Evolutionary conservation across 805 yeast genomes (phyloP), one percentile per base, ranked within the genome.

Genomic region (Wickerhamiella vanderwaltii): DNA sequence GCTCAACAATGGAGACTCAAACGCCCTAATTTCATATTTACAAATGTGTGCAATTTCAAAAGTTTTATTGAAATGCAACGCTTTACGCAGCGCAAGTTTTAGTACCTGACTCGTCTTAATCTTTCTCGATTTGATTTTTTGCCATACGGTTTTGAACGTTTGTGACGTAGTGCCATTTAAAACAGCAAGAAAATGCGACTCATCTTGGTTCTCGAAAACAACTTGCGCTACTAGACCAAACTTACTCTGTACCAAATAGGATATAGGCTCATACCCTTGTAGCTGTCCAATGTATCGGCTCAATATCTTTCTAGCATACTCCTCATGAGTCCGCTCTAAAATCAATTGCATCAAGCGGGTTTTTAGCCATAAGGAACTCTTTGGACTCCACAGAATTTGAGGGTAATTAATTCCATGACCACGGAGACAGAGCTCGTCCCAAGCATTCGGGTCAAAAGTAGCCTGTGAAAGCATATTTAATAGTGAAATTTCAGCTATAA

Each of bases 351-450:
- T 24, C 13, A 45, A 7, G 7, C 40, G 44, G 1, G 40, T 20
- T 15, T 38, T 41, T 9, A 50, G 35, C 55, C 55, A 51, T 6
- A 18, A 29, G 1, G 50, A 29, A 5, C 35, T 33, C 9, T n/a
- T 9, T 15, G 18, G 12, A 2, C 32, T 12, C 30, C 39, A 39
- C 6, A 50, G 43, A 2, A 48, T 18, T 28, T 47, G 49, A 9
- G 53, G 53, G 26, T 47, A 50, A 19, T 46, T 47, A 3, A 7
- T n/a, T 1, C 34, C 41, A 9, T 7, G 17, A 17, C 19, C 20
- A 15, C 13, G 23, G 36, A 26, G 28, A 11, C 28, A n/a, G n/a
- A 37, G 15, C 13, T 37, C 33, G 24, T 37, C 40, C 40, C 40
- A 37, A 2, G 31, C 23, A 12, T 28, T 11, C 16, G 32, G 29